These are phyloP conservation scores for Camillea tinctor DNA, from an alignment of 2,329 filamentous ascomycete genomes.

Conservation along the genomic window DNA sequence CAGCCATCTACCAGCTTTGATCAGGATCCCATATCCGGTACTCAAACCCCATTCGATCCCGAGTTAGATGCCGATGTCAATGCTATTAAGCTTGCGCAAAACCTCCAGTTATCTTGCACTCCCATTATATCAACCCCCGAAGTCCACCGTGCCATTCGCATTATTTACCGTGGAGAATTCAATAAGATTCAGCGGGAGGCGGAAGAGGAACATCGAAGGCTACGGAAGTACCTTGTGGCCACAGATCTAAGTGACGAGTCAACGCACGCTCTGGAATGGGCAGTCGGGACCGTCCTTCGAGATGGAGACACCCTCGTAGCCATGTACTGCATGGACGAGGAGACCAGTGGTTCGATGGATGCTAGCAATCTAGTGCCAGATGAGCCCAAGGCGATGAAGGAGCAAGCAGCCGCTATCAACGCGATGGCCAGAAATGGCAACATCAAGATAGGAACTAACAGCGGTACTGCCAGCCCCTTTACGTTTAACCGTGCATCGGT, in stretches of 20 bases:
- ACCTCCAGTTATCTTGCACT: conserved; percentile 77
- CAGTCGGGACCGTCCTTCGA: conserved; percentile 88
- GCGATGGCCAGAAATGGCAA: conserved; percentile 48
- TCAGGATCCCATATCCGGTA: conserved; percentile 55
- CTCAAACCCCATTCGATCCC: conserved; percentile 65
- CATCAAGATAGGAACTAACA: conserved; percentile 34
- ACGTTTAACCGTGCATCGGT: conserved; percentile 25
- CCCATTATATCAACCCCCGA: conserved; percentile 73
- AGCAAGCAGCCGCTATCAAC: conserved; percentile 71
- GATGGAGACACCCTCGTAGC: conserved; percentile 93
- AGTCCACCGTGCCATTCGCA: conserved; percentile 78
- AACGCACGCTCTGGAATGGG: conserved; percentile 94
- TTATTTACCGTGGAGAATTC: conserved; percentile 88
- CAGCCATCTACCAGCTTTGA: conserved; percentile 88
- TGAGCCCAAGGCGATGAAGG: conserved; percentile 71
- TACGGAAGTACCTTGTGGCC: conserved; percentile 91
- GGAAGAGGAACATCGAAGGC: conserved; percentile 72
- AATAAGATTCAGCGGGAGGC: conserved; percentile 71
- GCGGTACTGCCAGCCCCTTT: conserved; percentile 27
- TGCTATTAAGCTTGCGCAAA: conserved; percentile 86
- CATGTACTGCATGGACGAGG: conserved; percentile 92
- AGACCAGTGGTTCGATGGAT: conserved; percentile 57
- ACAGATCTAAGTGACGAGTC: conserved; percentile 94
- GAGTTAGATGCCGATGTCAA: conserved; percentile 83
- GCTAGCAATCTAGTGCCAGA: conserved; percentile 62